Evolutionary conservation across 768 basidiomycete species (phyloP).

Genomic region (Galerina marginata): DNA sequence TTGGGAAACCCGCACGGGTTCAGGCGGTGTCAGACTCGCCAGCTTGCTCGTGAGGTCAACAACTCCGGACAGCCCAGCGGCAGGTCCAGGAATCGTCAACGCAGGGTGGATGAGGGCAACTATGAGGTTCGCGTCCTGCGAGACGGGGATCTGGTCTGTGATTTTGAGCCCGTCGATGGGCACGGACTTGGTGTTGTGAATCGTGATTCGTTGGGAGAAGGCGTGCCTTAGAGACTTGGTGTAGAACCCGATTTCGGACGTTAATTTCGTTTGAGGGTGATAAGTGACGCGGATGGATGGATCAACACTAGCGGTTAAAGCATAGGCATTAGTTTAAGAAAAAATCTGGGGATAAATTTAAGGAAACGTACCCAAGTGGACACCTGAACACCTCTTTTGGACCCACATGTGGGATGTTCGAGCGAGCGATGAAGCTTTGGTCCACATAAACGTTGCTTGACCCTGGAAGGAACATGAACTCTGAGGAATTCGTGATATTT

Average conservation of each 20-base stretch:
- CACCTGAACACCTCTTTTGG: constrained; percentile 44
- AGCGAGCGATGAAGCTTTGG: constrained; percentile 43
- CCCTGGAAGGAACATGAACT: constrained; percentile 41
- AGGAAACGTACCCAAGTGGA: constrained; percentile 41
- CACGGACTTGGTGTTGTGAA: constrained; percentile 40
- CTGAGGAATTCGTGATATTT: constrained; percentile 42
- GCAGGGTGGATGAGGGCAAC: constrained; percentile 38
- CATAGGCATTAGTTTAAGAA: not conserved
- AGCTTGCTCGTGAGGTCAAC: not conserved
- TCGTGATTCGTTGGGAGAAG: constrained; percentile 39
- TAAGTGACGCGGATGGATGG: constrained; percentile 43
- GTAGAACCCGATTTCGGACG: constrained; percentile 36
- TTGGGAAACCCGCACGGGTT: constrained; percentile 23
- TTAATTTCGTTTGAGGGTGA: constrained; percentile 36
- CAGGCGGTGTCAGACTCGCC: not conserved
- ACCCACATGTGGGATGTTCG: constrained; percentile 36
- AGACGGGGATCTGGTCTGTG: constrained; percentile 41
- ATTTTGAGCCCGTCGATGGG: constrained; percentile 33
- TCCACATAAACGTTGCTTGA: constrained; percentile 43
- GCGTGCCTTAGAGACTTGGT: constrained; percentile 31
- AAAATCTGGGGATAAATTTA: not conserved
- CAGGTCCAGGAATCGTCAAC: constrained; percentile 14
- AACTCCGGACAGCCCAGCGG: not conserved
- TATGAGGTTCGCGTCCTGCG: constrained; percentile 34
- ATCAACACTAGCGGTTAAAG: constrained; percentile 33